Evolutionary conservation across 768 basidiomycete species (phyloP), one percentile per base, ranked within the genome.

Genomic region (Mrakia frigida): DNA sequence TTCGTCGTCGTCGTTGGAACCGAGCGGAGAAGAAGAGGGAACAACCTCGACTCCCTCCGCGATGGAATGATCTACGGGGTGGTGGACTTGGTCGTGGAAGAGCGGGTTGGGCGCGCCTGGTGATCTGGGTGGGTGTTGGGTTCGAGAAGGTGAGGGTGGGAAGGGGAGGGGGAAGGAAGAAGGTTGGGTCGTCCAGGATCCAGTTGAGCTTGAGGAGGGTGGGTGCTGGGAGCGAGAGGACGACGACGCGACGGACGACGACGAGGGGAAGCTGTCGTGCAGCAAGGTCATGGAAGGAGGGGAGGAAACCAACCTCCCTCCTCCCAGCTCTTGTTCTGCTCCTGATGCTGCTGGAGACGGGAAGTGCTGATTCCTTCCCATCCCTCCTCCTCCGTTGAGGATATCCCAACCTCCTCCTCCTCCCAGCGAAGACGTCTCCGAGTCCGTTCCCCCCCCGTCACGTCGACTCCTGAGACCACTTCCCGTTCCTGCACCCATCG

Each of bases 231-330:
- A 18, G 2, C 0, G 6, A 14, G 46, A 41, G 13, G 33, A 43
- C 43, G 16, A 28, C 7, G 69, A 50, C 43, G 69, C 35, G 35
- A 41, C 21, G 7, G 69, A 50, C 37, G 69, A 33, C 0, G 69
- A 50, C 4, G n/a, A 31, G 2, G 25, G 39, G 46, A 28, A 21
- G 50, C 6, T 5, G 46, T 14, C 3, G 10, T 14, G 43, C 18
- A 9, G 43, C 7, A 46, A 18, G 43, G 43, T 56, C 52, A 72
- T 72, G 3, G 70, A 59, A 7, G 70, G 70, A 23, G 70, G 70
- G 0, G 70, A 72, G 5, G 53, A 35, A 31, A 72, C 70, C 1
- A 72, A 35, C 28, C 13, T 50, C n/a, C 23, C 6, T 9, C 46
- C n/a, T 5, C 14, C 21, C 21, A 7, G 21, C 56, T 56, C 70